phyloP scores from a whole-genome alignment of 495 filamentous ascomycete genomes.

The Penicillium riverlandense region DNA sequence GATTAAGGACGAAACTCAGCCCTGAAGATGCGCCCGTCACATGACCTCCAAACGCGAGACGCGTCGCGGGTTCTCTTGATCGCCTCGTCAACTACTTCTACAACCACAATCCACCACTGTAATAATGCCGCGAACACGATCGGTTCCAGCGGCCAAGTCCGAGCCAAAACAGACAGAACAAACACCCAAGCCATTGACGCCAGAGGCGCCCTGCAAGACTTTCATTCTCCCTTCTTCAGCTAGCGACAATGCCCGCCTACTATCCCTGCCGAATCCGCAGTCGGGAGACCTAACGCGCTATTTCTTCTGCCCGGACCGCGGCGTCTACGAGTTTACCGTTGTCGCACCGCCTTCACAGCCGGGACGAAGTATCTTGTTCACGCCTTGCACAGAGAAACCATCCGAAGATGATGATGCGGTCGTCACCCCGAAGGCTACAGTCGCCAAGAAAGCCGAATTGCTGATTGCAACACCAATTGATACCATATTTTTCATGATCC shows the following conservation, averaged over 20 bases:
- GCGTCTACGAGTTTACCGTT: conserved; percentile 82
- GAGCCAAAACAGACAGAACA: conserved; percentile 6
- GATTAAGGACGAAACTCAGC: no score
- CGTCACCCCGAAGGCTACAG: conserved; percentile 8
- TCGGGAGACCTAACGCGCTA: conserved; percentile 59
- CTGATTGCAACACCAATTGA: conserved; percentile 81
- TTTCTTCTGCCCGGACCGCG: conserved; percentile 68
- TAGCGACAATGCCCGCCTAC: conserved; percentile 56
- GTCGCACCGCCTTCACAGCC: conserved; percentile 50
- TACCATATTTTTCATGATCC: conserved; percentile 74
- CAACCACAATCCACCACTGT: no score
- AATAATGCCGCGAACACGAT: conserved; percentile 18
- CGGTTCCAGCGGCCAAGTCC: conserved; percentile 17
- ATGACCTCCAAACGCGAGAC: no score
- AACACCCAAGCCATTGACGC: conserved; percentile 7
- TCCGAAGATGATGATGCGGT: conserved; percentile 3
- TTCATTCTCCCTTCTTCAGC: conserved; percentile 73
- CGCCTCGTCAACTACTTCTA: no score
- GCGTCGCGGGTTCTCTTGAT: no score
- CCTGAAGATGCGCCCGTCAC: no score
- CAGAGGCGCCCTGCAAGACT: conserved; percentile 50
- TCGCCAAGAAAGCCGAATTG: conserved; percentile 58
- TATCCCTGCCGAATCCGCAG: conserved; percentile 75
- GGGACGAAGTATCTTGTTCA: conserved; percentile 29
- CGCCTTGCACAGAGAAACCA: conserved; percentile 8